phyloP scores from a whole-genome alignment of 2,329 filamentous ascomycete species.

The Rachicladosporium sp. region DNA sequence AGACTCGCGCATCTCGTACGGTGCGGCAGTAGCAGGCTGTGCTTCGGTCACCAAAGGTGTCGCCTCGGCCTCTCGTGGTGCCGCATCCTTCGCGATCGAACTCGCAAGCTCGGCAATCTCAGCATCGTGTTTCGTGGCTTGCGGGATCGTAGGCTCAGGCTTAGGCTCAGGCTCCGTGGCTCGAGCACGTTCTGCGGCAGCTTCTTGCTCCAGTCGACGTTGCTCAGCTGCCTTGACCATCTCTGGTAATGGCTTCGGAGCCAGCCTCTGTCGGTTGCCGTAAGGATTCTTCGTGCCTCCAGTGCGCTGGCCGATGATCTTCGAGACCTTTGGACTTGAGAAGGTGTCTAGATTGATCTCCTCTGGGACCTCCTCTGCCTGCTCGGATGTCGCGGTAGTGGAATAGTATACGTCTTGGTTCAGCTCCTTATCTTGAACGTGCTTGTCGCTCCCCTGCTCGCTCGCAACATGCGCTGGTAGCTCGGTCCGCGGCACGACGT shows the following conservation, averaged over 20 bases:
- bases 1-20: conserved; percentile 72
- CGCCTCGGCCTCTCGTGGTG: neutral
- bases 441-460: conserved; percentile 30
- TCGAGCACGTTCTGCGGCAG: conserved; percentile 1
- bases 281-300: conserved; percentile 26
- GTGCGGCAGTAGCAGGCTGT: conserved; percentile 1
- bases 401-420: conserved; percentile 45
- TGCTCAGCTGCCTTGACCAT: conserved; percentile 20
- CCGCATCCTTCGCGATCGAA: conserved; percentile 26
- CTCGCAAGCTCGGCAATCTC: conserved; percentile 27
- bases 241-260: conserved; percentile 21
- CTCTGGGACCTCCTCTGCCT: conserved; percentile 37
- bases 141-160: neutral
- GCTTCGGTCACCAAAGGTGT: neutral
- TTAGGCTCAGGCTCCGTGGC: conserved; percentile 1
- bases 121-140: conserved; percentile 10
- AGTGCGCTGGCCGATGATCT: conserved; percentile 33
- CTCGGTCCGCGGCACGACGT: conserved; percentile 42
- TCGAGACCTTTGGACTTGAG: conserved; percentile 46
- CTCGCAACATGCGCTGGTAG: conserved; percentile 41
- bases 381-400: conserved; percentile 3
- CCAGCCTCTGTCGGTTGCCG: conserved; percentile 17
- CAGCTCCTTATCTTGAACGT: conserved; percentile 31
- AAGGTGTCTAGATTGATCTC: conserved; percentile 51
- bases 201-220: conserved; percentile 11